Evolutionary conservation across 78 protist genomes (phyloP), one percentile per base, ranked within the genome.

Genomic region (Chrysochromulina parva): DNA sequence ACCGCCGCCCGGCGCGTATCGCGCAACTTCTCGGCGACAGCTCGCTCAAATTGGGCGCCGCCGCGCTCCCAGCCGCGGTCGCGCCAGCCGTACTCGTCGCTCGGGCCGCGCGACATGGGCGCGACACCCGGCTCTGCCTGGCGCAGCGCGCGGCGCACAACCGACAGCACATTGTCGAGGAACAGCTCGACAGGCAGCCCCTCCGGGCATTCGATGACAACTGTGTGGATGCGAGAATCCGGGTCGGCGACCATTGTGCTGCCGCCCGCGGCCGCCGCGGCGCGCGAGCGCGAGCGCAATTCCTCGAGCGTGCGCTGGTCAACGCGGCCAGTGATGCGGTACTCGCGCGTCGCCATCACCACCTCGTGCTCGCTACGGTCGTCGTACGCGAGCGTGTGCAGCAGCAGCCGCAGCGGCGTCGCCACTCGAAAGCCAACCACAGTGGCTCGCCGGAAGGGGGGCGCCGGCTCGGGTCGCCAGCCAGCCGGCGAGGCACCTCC

Each of bases 11-110:
- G 6, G n/a, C 84, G 57, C 19, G 22, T 10, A 7, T 48, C 54
- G 58, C 55, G 53, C 24, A 74, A 57, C 84, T 19, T 19, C 14
- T 74, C 84, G n/a, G 48, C 55, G 47, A 74, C 17, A 16, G 19
- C 22, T 11, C 84, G 84, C 84, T 74, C 84, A 57, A 74, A 74
- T 59, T 74, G 84, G 57, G 58, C 57, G 19, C 84, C 84, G 55
- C 84, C 84, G n/a, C 84, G 84, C 58, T 74, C 84, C 84, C 84
- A 74, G 57, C 84, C 84, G 55, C 84, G 84, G n/a, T 74, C 84
- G 84, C 84, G 84, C 84, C 84, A 74, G 19, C 84, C 84, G 10
- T 74, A 74, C 24, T 74, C 84, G 24, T 74, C 84, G 84, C 7
- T 11, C 38, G 50, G 11, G 47, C 48, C 2, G 58, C 84, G 84